Evolutionary conservation across 2,329 filamentous ascomycete species (phyloP).

Genomic region (Penicillium sp.): DNA sequence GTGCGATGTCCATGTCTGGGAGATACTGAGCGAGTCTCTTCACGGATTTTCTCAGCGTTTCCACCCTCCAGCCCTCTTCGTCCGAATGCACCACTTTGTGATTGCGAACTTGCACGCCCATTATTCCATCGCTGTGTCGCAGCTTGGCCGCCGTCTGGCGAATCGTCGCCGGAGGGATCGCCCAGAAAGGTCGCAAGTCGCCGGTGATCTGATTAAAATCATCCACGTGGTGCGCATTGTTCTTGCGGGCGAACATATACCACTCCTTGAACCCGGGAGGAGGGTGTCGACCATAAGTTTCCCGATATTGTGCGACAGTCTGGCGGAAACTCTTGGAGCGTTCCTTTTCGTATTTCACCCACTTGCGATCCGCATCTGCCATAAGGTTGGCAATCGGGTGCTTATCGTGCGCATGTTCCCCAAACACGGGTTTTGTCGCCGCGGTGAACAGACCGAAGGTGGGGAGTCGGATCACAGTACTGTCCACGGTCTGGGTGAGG

Average conservation of each 20-base stretch:
- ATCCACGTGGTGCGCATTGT: conserved; percentile 40
- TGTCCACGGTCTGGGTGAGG: conserved; percentile 10
- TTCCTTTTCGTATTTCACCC: conserved; percentile 32
- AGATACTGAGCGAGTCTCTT: conserved; percentile 55
- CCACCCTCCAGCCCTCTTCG: conserved; percentile 44
- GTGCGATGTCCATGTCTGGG: conserved; percentile 67
- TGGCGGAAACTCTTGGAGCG: conserved; percentile 40
- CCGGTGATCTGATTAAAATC: conserved; percentile 42
- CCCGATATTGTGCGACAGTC: conserved; percentile 41
- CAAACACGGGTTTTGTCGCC: conserved; percentile 5
- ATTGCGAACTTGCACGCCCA: conserved; percentile 36
- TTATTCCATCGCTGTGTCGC: conserved; percentile 30
- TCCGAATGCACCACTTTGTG: conserved; percentile 36
- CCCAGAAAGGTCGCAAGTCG: conserved; percentile 42
- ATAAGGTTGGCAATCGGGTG: conserved; percentile 39
- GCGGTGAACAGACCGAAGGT: conserved; percentile 3
- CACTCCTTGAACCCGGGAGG: conserved; percentile 43
- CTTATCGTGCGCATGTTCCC: conserved; percentile 12
- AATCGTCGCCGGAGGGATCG: conserved; percentile 33
- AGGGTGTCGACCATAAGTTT: conserved; percentile 41
- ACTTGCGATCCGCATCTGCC: conserved; percentile 36
- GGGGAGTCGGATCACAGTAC: conserved; percentile 7
- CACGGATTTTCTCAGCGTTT: conserved; percentile 49
- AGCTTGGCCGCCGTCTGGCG: conserved; percentile 36
- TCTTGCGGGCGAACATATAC: conserved; percentile 41